A percentile compares a stretch with the other conserved stretches of the same genome.
Conservation (phyloP, 164 flowering plant genomes). For the Akebia trifoliata region DNA sequence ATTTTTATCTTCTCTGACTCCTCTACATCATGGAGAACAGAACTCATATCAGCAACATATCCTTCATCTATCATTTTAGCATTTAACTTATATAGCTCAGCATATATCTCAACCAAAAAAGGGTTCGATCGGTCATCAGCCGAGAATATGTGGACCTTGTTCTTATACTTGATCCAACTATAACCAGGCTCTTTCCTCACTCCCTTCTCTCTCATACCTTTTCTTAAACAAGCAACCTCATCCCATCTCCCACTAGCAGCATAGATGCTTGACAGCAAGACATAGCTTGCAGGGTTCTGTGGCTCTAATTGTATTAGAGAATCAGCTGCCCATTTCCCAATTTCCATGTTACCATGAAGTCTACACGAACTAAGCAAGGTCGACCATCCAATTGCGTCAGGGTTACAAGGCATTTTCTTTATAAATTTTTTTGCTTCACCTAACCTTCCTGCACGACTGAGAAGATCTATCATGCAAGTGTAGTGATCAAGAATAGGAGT, state of each 20-base stretch:
- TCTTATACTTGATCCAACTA: slow-evolving; percentile 87
- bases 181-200: slow-evolving; percentile 75
- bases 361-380: slow-evolving; percentile 84
- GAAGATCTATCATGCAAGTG: slow-evolving; percentile 85
- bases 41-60: slow-evolving; percentile 23
- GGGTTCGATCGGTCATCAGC: slow-evolving; percentile 72
- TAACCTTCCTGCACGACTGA: slow-evolving; percentile 72
- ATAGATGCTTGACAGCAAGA: slow-evolving; percentile 73
- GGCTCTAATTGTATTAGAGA: slow-evolving; percentile 63
- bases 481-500: slow-evolving; percentile 59
- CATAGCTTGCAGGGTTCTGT: slow-evolving; percentile 69
- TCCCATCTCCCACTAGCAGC: slow-evolving; percentile 80
- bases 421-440: slow-evolving; percentile 75
- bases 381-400: slow-evolving; percentile 76
- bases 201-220: slow-evolving; percentile 59
- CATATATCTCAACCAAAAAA: slow-evolving; percentile 54
- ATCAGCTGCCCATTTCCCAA: slow-evolving; percentile 88
- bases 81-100: slow-evolving; percentile 27
- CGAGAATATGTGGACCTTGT: slow-evolving; percentile 60
- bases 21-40: slow-evolving; percentile 25
- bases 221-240: slow-evolving; percentile 60
- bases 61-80: slow-evolving; percentile 19
- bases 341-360: slow-evolving; percentile 58
- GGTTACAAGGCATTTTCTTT: slow-evolving; percentile 56
- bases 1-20: slow-evolving; percentile 21